Base-by-base conservation (phyloP, 108 stramenopile genomes). In the Fistulifera pelliculosa region DNA sequence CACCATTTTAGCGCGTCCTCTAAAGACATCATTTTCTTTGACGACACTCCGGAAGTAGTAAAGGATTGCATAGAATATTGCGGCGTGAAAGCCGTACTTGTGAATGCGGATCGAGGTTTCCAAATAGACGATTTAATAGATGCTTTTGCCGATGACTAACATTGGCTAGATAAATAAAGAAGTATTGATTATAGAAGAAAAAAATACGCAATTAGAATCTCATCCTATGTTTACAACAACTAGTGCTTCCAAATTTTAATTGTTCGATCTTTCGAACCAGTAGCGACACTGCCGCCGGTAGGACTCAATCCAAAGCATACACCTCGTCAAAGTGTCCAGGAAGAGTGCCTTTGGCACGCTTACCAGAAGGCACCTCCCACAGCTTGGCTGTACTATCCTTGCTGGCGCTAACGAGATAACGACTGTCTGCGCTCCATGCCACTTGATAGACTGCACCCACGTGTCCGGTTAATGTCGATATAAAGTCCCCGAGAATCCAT, bases 281-380 rank as follows among this genome's bases (percentile, higher is more conserved):
- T 96, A 18, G 97, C 97, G 8, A 98, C 95, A n/a, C 71, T 70
- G 19, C 73, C 73, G 8, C 99, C 99, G 65, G 92, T 90, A 18
- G 99, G 99, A 47, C 85, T 88, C 99, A 98, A 77, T 99, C 99
- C 49, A 99, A 62, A 10, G 96, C 96, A 74, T 95, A 99, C 7
- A 99, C 97, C 74, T 99, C 97, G 69, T 99, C 99, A 16, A 78
- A 83, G 63, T 99, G 99, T 11, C 99, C 99, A 0, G 96, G 87
- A 41, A 99, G 70, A 10, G 99, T 99, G 27, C 93, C 91, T 66
- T 69, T 80, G 18, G 92, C 90, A 19, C 61, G 63, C 63, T 94
- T 94, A 11, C 85, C 87, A 35, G 75, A 72, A 10, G 75, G 74
- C 48, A 89, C 74, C 52, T 93, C 89, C 99, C 99, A 99, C 56